Evolutionary conservation across 1,139 yeast species (phyloP), one percentile per base, ranked within the genome.

Genomic region (Protomyces macrosporus): DNA sequence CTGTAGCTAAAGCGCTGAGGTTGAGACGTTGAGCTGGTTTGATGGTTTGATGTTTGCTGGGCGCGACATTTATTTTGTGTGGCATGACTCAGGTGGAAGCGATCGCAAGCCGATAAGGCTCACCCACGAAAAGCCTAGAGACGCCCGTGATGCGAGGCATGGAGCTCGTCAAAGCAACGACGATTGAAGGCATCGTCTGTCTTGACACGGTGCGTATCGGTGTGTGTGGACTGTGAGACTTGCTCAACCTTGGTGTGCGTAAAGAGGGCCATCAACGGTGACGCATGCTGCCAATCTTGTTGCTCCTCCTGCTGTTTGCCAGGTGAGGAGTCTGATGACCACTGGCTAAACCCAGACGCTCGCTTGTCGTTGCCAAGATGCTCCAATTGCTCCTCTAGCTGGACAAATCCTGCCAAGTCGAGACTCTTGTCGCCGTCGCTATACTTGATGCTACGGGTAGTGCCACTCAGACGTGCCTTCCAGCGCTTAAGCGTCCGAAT

Each of bases 111-210:
- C 23, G 23, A 23, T 23, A 23, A 23, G 23, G 23, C 23, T 23
- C 23, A 23, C 23, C 23, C 23, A 23, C 23, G 23, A 23, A 23
- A 23, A 23, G 23, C 2, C 42, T 39, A 39, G 32, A 42, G 48
- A 14, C 48, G 23, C 32, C 14, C 48, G 48, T 42, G 48, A 30
- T 7, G 23, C 16, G 48, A 42, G 23, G 9, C 32, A 16, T 32
- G 32, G 23, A 9, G 48, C 35, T 48, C 42, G 16, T 57, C 60
- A n/a, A 50, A 57, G 55, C 54, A 57, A 6, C 55, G 35, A 10
- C 60, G 45, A 37, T 57, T 57, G 55, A 37, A 57, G 34, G 48
- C 37, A 33, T 50, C 55, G 33, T 57, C 60, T 7, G 50, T 45
- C 55, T 48, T 35, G 33, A 57, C 55, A 57, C 9, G 48, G 5